A percentile compares a stretch with the other conserved stretches of the same genome.
phyloP scores from a whole-genome alignment of 805 yeast genomes.

The Ogataea glucozyma region DNA sequence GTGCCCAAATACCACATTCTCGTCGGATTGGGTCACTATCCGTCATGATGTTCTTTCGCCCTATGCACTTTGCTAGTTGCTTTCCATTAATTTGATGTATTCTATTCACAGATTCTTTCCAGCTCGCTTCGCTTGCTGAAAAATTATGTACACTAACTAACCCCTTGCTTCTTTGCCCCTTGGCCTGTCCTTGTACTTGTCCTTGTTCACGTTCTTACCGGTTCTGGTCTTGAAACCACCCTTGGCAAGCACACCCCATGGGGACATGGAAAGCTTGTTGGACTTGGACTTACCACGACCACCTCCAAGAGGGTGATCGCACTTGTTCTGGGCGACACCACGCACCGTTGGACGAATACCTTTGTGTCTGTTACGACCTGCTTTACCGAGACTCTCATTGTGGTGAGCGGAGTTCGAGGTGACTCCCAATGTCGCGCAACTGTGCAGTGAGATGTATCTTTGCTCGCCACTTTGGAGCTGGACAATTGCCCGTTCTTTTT shows the following conservation, averaged over 20 bases:
- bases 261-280: slow-evolving; percentile 88
- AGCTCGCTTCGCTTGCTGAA: neutral
- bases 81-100: neutral
- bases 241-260: slow-evolving; percentile 93
- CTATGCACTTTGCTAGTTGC: too few relatives aligned
- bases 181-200: slow-evolving; percentile 90
- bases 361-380: slow-evolving; percentile 89
- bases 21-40: too few relatives aligned
- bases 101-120: neutral
- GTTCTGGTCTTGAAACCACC: slow-evolving; percentile 92
- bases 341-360: slow-evolving; percentile 95
- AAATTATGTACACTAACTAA: slow-evolving; percentile 1
- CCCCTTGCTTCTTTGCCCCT: slow-evolving; percentile 53
- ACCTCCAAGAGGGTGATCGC: slow-evolving; percentile 99
- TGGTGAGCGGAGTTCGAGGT: slow-evolving; percentile 93
- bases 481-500: slow-evolving; percentile 69
- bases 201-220: slow-evolving; percentile 80
- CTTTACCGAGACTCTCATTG: slow-evolving; percentile 88
- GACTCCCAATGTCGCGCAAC: slow-evolving; percentile 92
- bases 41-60: too few relatives aligned
- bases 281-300: slow-evolving; percentile 99
- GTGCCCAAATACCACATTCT: too few relatives aligned
- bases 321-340: slow-evolving; percentile 97
- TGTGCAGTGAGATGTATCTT: slow-evolving; percentile 79
- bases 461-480: slow-evolving; percentile 91